These are phyloP conservation scores for Claviceps sp. DNA, from an alignment of 2,329 filamentous ascomycete genomes.

Conservation along the genomic window DNA sequence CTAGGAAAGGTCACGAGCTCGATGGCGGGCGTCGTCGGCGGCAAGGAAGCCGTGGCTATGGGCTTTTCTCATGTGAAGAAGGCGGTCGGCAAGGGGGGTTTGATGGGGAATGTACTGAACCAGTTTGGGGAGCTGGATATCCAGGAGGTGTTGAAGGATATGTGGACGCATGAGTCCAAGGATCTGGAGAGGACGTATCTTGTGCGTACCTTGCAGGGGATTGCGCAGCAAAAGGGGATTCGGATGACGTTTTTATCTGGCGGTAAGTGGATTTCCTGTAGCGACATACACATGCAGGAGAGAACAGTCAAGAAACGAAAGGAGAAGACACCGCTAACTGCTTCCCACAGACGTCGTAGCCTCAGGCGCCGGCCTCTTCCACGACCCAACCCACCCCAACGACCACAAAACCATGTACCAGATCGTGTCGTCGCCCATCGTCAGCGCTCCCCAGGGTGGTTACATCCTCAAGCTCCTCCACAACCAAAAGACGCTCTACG, in stretches of 20 bases:
- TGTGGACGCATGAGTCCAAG: slow-evolving; percentile 98
- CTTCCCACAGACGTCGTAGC: slow-evolving; percentile 57
- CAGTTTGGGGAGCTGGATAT: slow-evolving; percentile 95
- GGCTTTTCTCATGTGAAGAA: slow-evolving; percentile 94
- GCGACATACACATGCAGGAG: no score
- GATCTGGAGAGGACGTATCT: slow-evolving; percentile 94
- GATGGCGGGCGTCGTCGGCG: slow-evolving; percentile 88
- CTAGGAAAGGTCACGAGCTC: slow-evolving; percentile 90
- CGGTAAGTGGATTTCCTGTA: slow-evolving; percentile 31
- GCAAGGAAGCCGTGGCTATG: slow-evolving; percentile 81
- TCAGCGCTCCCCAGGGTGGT: slow-evolving; percentile 70
- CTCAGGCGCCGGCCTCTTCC: slow-evolving; percentile 82
- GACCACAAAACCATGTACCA: slow-evolving; percentile 99
- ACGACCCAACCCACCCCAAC: slow-evolving; percentile 79
- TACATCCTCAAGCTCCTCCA: slow-evolving; percentile 94
- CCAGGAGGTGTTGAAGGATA: slow-evolving; percentile 83
- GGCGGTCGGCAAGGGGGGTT: slow-evolving; percentile 83
- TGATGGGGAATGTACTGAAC: slow-evolving; percentile 92
- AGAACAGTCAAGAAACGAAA: neutral
- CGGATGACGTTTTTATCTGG: slow-evolving; percentile 96
- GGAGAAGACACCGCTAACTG: neutral
- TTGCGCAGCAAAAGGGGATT: slow-evolving; percentile 86
- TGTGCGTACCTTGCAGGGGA: slow-evolving; percentile 88
- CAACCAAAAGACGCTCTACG: slow-evolving; percentile 82
- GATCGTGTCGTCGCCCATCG: slow-evolving; percentile 82